These are phyloP conservation scores for Gossypium gossypioides DNA, from an alignment of 441 rosid species.

Conservation along the genomic window DNA sequence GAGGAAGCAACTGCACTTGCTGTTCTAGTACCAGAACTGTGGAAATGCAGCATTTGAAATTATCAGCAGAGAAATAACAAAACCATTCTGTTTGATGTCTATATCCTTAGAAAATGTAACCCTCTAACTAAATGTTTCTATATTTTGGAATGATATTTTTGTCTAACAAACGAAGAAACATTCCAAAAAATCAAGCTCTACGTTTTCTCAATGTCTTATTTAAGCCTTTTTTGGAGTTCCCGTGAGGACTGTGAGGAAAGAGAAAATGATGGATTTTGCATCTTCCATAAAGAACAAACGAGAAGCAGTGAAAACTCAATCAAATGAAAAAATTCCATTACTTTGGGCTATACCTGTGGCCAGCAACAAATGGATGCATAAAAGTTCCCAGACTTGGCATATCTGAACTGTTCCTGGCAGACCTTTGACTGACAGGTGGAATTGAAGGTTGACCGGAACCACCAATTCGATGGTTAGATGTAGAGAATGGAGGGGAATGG, in stretches of 20 bases:
- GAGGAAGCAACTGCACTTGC: constrained; percentile 63
- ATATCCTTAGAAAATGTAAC: background rate
- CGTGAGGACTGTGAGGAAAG: background rate
- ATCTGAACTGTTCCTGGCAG: constrained; percentile 51
- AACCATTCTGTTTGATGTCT: background rate
- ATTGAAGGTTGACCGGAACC: constrained; percentile 52
- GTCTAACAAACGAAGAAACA: background rate
- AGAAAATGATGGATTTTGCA: background rate
- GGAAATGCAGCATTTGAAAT: background rate
- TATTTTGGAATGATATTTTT: background rate
- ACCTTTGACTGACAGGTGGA: constrained; percentile 50
- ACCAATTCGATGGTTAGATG: constrained; percentile 43
- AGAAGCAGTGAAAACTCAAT: background rate
- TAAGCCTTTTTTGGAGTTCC: too few relatives aligned
- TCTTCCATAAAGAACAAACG: background rate
- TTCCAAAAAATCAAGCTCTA: background rate
- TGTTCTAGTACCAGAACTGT: constrained; percentile 53
- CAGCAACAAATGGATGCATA: constrained; percentile 62
- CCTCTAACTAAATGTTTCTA: background rate
- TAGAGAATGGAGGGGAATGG: constrained; percentile 58
- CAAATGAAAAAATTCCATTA: background rate
- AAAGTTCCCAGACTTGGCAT: constrained; percentile 63
- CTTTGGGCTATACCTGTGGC: constrained; percentile 51
- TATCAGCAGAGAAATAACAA: background rate
- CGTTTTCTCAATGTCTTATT: background rate